Base-by-base conservation (phyloP, 1,284 basidiomycete species). In the Lentinula novae-zelandiae region DNA sequence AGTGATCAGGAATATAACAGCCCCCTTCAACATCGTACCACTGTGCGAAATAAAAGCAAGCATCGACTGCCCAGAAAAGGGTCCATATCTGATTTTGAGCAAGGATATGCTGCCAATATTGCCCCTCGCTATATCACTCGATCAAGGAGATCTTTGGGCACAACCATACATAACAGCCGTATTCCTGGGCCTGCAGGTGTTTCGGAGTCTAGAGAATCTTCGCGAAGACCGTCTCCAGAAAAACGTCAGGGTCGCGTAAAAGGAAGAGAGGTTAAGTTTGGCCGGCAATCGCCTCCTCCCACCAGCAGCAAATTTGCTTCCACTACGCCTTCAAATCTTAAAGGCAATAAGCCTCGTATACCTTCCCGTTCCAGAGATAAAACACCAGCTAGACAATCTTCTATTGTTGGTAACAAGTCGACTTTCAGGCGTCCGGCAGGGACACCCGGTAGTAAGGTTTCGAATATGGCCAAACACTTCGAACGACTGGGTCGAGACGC, bases 101-200 rank as follows among this genome's bases (percentile, higher is more conserved):
- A 90, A 61, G 86, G 93, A 58, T 95, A 95, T 72, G 93, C 93
- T 2, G 89, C 87, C n/a, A 94, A 93, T 67, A 86, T 93, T 62
- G 90, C 89, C 3, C 88, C 90, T 1, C 80, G 82, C 63, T 85
- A 89, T 67, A 74, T 87, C 12, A 82, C 83, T 3, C 79, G 81
- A 66, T 73, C 76, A 27, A 78, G 82, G 54, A 78, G 83, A 64
- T 70, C 78, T 8, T 53, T 76, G 4, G 73, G 15, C 56, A 65
- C 60, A 50, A 67, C 70, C 57, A 68, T 67, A 4, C 66, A 64
- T 50, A 65, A 66, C 58, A 82, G 78, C 68, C 80, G 85, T 46
- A 82, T 87, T 46, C 80, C 82, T 15, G 86, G 75, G 1, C 82
- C 82, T 7, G 72, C 78, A 27, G 74, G 69, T 33, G 72, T 79